Evolutionary conservation across 768 basidiomycete species (phyloP).

Genomic region (Psilocybe cyanescens): DNA sequence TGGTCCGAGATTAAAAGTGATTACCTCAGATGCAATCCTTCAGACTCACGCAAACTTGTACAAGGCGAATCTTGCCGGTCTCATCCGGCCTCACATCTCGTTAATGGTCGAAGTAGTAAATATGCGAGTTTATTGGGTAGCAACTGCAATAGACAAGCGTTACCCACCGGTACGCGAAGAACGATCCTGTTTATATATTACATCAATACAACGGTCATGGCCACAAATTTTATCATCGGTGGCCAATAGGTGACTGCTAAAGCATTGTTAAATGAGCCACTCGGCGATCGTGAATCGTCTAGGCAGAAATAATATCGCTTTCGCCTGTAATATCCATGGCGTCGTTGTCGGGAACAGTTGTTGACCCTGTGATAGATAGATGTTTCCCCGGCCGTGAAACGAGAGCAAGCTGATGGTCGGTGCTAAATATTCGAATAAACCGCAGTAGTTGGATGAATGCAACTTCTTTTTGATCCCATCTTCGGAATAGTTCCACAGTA

Average conservation of each 20-base stretch:
- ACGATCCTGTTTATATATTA: background rate
- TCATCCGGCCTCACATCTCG: background rate
- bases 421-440: conserved; percentile 75
- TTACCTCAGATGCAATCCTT: background rate
- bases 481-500: conserved; percentile 72
- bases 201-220: too few relatives aligned
- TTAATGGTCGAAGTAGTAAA: background rate
- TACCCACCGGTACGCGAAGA: background rate
- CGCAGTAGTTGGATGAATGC: conserved; percentile 74
- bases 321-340: conserved; percentile 18
- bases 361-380: conserved; percentile 28
- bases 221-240: background rate
- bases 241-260: background rate
- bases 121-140: background rate
- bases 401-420: conserved; percentile 45
- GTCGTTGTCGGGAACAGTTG: conserved; percentile 13
- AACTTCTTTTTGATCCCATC: conserved; percentile 79
- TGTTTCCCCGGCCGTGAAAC: conserved; percentile 70
- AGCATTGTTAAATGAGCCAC: background rate
- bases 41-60: background rate
- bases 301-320: background rate
- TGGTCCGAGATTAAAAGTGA: background rate
- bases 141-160: background rate
- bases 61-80: background rate
- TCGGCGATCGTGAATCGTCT: background rate